Conservation (phyloP, 1,139 yeast genomes). For the Saccharomyces hybrid region DNA sequence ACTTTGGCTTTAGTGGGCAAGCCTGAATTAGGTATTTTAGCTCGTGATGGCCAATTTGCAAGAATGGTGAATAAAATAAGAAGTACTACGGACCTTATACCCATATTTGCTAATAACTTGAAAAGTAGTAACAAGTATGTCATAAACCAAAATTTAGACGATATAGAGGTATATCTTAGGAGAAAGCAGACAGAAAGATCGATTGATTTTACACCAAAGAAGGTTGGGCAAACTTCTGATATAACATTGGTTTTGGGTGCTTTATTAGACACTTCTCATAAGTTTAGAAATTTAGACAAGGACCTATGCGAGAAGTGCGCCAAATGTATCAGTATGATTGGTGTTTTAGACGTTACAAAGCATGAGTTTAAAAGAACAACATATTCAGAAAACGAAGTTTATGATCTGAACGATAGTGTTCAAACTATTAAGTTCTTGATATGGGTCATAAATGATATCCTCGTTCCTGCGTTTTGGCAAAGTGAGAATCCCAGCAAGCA, state of each 20-base stretch:
- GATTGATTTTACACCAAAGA: constrained; percentile 10
- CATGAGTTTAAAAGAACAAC: constrained; percentile 44
- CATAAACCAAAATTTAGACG: constrained; percentile 69
- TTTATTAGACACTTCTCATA: constrained; percentile 52
- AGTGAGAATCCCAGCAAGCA: constrained; percentile 85
- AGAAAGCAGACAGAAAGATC: constrained; percentile 24
- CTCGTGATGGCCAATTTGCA: constrained; percentile 40
- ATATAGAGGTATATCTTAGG: constrained; percentile 47
- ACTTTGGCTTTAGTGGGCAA: constrained; percentile 25
- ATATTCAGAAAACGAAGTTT: constrained; percentile 44
- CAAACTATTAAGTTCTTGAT: constrained; percentile 63
- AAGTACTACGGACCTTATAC: constrained; percentile 21
- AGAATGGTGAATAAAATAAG: constrained; percentile 22
- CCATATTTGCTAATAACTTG: constrained; percentile 26
- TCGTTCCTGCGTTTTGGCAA: constrained; percentile 81
- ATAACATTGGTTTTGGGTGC: constrained; percentile 42
- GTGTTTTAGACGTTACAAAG: constrained; percentile 67
- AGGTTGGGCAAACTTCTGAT: constrained; percentile 11
- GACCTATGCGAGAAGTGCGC: constrained; percentile 55
- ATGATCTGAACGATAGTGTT: constrained; percentile 52
- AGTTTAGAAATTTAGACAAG: constrained; percentile 44
- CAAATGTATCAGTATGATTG: constrained; percentile 65
- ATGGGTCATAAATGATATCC: constrained; percentile 56
- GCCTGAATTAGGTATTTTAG: constrained; percentile 22
- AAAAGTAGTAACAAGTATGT: constrained; percentile 55